These are phyloP conservation scores for Apostasia shenzhenica DNA, from an alignment of 106 monocot species.

Conservation along the genomic window DNA sequence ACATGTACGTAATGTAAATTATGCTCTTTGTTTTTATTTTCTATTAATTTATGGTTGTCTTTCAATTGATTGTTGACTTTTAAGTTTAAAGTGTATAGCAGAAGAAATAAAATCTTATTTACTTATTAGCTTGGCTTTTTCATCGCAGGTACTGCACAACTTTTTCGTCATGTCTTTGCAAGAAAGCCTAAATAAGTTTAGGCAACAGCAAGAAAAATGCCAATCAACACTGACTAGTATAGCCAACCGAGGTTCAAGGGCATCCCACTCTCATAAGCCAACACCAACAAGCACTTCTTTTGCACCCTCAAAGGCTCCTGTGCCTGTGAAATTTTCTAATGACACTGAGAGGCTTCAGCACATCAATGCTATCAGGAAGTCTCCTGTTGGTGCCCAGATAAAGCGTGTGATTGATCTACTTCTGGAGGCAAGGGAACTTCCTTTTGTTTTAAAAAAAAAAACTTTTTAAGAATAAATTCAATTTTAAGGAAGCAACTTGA, in stretches of 20 bases:
- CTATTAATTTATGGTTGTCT: too few relatives aligned
- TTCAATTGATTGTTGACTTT: too few relatives aligned
- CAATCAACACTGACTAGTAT: constrained; percentile 70
- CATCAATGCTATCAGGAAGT: constrained; percentile 79
- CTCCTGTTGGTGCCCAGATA: constrained; percentile 83
- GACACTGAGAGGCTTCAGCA: constrained; percentile 93
- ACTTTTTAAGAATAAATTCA: not conserved
- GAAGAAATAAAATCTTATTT: too few relatives aligned
- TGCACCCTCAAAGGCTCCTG: constrained; percentile 25
- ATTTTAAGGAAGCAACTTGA: too few relatives aligned
- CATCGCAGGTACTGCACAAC: too few relatives aligned
- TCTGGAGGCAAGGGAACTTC: constrained; percentile 35
- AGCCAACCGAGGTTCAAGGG: constrained; percentile 30
- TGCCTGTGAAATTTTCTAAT: constrained; percentile 73
- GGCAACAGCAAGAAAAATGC: constrained; percentile 86
- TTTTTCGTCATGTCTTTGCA: constrained; percentile 49
- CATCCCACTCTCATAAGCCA: constrained; percentile 20
- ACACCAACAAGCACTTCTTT: constrained; percentile 9
- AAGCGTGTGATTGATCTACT: constrained; percentile 89
- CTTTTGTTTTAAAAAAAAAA: not conserved
- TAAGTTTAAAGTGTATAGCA: too few relatives aligned
- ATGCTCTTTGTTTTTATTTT: too few relatives aligned
- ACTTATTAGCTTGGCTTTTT: too few relatives aligned
- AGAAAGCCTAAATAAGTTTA: constrained; percentile 78
- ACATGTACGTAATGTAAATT: too few relatives aligned